Evolutionary conservation across 805 yeast species (phyloP), one percentile per base, ranked within the genome.

Genomic region (Pichia occidentalis): DNA sequence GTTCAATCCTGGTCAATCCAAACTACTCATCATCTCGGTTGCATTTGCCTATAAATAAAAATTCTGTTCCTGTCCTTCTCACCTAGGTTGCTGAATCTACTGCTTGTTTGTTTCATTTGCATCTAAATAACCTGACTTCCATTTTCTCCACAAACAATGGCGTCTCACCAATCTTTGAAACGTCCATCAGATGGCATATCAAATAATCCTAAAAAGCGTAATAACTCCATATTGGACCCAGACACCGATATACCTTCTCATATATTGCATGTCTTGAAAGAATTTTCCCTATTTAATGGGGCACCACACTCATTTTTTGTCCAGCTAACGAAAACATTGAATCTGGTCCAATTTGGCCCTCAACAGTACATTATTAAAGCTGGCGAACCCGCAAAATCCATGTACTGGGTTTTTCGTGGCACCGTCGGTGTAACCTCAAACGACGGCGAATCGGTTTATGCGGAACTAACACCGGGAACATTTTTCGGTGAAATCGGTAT

Each of bases 401-500:
- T 83, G 85, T 82, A 80, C 52, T 81, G 90, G 87, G 77, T 82
- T 26, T 57, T 82, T 12, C 72, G 81, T 50, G 92, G 92, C 3
- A 69, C 78, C 0, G 90, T 82, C 3, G 75, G 77, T n/a, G 85
- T 83, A 10, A 75, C 86, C 0, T 76, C 85, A 11, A 71, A 83
- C 1, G 92, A 82, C 52, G 88, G 86, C 21, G 90, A 82, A 57
- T 71, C 83, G 4, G 67, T 76, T 4, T 79, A 77, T 50, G 87
- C 88, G 2, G 86, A 79, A 52, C 60, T 82, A 7, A 68, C 71
- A 4, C 69, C 79, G 4, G 90, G 90, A 2, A 68, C 79, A 16
- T 80, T 78, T 46, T 83, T 82, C 53, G 92, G 92, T 11, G 90
- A 83, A 51, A 81, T 82, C 38, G 90, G 90, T 7, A 80, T 82